Evolutionary conservation across 441 rosid genomes (phyloP).

Genomic region (Populus hybrid): DNA sequence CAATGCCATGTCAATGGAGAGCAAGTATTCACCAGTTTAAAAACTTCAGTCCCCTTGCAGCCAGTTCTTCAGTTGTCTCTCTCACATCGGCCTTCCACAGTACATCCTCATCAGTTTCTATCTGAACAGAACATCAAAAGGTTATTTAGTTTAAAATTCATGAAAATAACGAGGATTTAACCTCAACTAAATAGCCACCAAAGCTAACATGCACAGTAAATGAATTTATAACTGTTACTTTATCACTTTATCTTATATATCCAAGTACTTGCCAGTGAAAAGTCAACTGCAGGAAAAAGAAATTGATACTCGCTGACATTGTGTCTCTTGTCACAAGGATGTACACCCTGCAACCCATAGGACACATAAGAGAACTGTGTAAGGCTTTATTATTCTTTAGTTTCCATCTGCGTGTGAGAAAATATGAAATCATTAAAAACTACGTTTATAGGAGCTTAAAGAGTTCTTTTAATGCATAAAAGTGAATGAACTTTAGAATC

Average conservation of each 20-base stretch:
- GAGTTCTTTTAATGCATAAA: not conserved
- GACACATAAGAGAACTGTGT: conserved; percentile 1
- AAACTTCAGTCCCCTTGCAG: conserved; percentile 76
- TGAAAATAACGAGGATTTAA: conserved; percentile 18
- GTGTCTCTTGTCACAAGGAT: conserved; percentile 90
- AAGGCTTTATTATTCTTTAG: conserved; percentile 1
- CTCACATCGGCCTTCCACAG: conserved; percentile 75
- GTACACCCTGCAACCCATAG: conserved; percentile 70
- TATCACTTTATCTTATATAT: conserved; percentile 27
- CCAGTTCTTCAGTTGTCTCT: conserved; percentile 77
- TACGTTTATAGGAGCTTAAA: not conserved
- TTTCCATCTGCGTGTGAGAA: not conserved
- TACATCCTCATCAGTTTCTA: conserved; percentile 72
- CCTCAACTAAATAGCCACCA: conserved; percentile 19
- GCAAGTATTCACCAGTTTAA: conserved; percentile 57
- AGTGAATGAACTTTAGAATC: not conserved
- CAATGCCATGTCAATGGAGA: not conserved
- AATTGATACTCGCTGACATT: conserved; percentile 69
- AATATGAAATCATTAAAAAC: not conserved
- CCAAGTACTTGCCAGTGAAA: conserved; percentile 76
- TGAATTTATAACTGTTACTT: conserved; percentile 16
- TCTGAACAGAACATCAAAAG: conserved; percentile 41
- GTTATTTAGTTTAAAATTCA: conserved; percentile 17
- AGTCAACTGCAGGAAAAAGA: conserved; percentile 92
- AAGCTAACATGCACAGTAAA: conserved; percentile 5